Conservation (phyloP, 2,329 filamentous ascomycete genomes). For the Cercospora brassicicola region DNA sequence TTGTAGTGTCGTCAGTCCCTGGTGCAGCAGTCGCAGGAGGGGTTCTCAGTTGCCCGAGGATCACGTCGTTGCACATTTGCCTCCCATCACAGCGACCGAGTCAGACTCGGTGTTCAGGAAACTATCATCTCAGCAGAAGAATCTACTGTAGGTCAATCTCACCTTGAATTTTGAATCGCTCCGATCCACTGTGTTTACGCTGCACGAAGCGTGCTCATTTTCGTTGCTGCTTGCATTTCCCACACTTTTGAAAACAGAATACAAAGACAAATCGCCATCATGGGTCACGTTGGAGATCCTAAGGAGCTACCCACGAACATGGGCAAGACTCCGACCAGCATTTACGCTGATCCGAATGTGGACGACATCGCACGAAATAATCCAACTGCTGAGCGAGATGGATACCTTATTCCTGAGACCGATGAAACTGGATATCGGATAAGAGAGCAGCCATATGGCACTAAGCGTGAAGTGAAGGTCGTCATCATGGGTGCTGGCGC, state of each 20-base stretch:
- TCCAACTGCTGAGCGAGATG: constrained; percentile 36
- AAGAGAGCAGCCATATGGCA: constrained; percentile 47
- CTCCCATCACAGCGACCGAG: not conserved
- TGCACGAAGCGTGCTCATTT: not conserved
- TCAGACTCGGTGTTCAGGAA: not conserved
- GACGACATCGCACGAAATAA: constrained; percentile 30
- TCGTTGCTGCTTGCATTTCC: not conserved
- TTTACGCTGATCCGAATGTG: constrained; percentile 26
- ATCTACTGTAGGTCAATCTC: not conserved
- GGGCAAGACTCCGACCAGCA: constrained; percentile 17
- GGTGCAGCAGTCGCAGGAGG: not conserved
- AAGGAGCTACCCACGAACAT: constrained; percentile 1
- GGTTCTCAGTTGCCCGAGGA: constrained; percentile 7
- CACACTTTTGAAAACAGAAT: not conserved
- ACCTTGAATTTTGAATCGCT: not conserved
- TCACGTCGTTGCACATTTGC: not conserved
- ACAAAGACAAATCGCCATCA: not conserved
- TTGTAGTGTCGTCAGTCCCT: not conserved
- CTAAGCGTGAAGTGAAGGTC: constrained; percentile 43
- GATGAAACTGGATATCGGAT: constrained; percentile 47
- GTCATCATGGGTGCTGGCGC: constrained; percentile 49
- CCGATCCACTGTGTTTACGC: not conserved
- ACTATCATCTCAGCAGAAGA: not conserved
- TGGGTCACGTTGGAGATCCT: constrained; percentile 8
- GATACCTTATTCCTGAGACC: constrained; percentile 38